Percentiles rank a stretch among this genome's conserved stretches.
Conservation (phyloP, 176 grass and related monocot genomes). For the Eragrostis curvula region DNA sequence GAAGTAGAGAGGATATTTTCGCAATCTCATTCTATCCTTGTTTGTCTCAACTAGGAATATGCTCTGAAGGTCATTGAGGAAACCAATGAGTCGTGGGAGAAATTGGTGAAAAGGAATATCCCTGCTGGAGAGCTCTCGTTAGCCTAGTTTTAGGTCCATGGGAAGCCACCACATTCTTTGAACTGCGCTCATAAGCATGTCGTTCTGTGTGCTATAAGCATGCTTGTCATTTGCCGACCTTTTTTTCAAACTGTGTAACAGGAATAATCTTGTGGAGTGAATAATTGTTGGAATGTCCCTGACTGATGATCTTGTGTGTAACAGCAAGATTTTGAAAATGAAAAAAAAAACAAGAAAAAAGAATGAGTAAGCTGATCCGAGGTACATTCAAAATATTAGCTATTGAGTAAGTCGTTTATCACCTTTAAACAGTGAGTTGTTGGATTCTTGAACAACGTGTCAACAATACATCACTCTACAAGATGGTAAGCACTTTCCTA, state of each 20-base stretch:
- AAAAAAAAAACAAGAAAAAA: neutral
- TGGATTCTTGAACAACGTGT: neutral
- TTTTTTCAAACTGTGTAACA: conserved; percentile 8
- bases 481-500: neutral
- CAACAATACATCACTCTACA: neutral
- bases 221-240: conserved; percentile 17
- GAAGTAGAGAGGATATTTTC: neutral
- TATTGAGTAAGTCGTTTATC: neutral
- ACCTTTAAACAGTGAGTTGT: neutral
- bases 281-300: conserved; percentile 33
- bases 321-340: conserved; percentile 2
- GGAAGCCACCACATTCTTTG: conserved; percentile 45
- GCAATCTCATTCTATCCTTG: conserved; percentile 31
- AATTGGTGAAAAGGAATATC: conserved; percentile 90
- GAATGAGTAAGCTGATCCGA: neutral
- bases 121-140: conserved; percentile 93
- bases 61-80: conserved; percentile 93
- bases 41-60: conserved; percentile 66
- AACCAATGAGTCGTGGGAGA: conserved; percentile 94
- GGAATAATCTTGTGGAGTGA: conserved; percentile 35
- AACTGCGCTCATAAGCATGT: neutral
- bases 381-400: neutral
- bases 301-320: neutral
- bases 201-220: conserved; percentile 19
- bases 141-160: conserved; percentile 47